Base-by-base conservation (phyloP, 1,139 yeast genomes). In the Hyphopichia buzzinii region DNA sequence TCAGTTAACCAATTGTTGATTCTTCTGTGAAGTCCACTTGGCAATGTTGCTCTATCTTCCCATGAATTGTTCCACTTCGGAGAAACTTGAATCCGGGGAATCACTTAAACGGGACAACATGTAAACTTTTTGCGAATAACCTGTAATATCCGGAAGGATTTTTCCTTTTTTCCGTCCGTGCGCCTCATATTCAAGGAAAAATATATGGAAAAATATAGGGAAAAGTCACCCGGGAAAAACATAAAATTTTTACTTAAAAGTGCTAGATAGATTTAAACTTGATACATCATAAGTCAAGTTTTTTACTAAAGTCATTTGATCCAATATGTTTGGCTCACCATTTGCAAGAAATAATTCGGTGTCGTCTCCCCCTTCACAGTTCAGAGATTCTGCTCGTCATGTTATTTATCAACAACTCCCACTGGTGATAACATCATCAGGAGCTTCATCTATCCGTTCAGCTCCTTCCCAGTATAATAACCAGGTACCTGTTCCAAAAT, bases 401-500 rank as follows among this genome's bases (percentile, higher is more conserved):
- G 74, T 73, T 44, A 69, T 71, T 44, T 71, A 67, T 45, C 72
- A 64, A 43, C 74, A 69, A 44, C 57, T 71, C 30, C 60, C 62
- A 4, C 48, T 49, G 30, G 60, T 57, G 34, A 49, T 52, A 8
- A 51, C 59, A 11, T 49, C 52, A 25, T 46, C 54, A 7, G 39
- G 53, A 15, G 60, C 61, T 8, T 46, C 59, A 6, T 57, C 67
- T 3, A 55, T 62, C 33, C 55, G 65, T 34, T 59, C 66, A 16
- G 68, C 69, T 2, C 67, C 67, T 4, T 47, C 59, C n/a, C 61
- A 54, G 35, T 45, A 43, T 25, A 48, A 50, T 26, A 47, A 44
- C 34, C 31, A 42, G 21, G 46, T 44, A 12, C 47, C 41, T 11
- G 39, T 48, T 36, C 49, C 44, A 37, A 42, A 44, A 44, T 41